phyloP scores from a whole-genome alignment of 164 flowering plant genomes.

The Protea cynaroides region DNA sequence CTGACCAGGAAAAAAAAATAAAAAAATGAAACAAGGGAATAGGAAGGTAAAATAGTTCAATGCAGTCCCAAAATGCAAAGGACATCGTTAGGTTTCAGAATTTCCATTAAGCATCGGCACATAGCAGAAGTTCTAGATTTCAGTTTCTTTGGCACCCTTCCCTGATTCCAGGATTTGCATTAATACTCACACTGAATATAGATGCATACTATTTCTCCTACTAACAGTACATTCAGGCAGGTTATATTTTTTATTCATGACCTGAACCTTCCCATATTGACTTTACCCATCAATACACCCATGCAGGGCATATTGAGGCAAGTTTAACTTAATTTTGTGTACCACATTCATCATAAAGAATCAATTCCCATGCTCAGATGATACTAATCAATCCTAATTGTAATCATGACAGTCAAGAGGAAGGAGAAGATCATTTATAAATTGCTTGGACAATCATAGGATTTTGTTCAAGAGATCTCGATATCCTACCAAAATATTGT shows the following conservation, averaged over 20 bases:
- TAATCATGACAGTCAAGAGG: no score
- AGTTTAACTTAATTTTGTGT: no score
- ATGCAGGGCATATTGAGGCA: not conserved
- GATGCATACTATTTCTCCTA: not conserved
- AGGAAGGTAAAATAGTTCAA: not conserved
- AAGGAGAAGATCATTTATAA: no score
- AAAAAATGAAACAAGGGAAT: not conserved
- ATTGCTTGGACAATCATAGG: no score
- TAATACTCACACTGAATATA: not conserved
- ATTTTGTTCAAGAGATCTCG: no score
- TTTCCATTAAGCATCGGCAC: not conserved
- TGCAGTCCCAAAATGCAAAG: not conserved
- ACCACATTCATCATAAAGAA: no score
- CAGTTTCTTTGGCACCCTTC: not conserved
- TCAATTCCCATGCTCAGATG: no score
- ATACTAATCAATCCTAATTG: no score
- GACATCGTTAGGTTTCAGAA: not conserved
- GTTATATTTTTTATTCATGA: not conserved
- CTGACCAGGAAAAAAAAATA: conserved; percentile 32
- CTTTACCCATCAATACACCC: not conserved
- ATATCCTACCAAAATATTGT: no score
- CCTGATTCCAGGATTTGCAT: not conserved
- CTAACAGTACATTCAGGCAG: not conserved
- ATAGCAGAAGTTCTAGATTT: not conserved
- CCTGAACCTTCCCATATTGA: not conserved